Conservation (phyloP, 768 basidiomycete genomes). For the Lentinula lateritia region DNA sequence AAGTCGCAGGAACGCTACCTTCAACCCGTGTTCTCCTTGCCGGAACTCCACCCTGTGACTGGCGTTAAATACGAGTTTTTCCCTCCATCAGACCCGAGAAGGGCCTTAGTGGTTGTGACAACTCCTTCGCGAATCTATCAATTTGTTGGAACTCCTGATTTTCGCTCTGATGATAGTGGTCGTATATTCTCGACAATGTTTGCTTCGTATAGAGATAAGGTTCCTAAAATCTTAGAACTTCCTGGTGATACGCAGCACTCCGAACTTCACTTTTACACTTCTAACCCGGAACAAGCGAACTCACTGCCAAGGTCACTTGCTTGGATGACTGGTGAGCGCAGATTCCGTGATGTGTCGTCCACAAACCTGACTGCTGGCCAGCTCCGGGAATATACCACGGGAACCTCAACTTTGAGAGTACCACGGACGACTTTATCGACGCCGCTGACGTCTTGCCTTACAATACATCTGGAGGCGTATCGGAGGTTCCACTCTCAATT, state of each 20-base stretch:
- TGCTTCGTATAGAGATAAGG: conserved; percentile 62
- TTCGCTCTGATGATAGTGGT: conserved; percentile 67
- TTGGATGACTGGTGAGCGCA: conserved; percentile 80
- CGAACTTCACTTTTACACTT: conserved; percentile 76
- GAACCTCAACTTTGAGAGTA: conserved; percentile 60
- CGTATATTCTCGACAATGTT: conserved; percentile 75
- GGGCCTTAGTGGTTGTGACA: conserved; percentile 69
- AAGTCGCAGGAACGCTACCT: conserved; percentile 82
- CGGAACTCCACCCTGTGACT: conserved; percentile 78
- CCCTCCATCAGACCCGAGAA: conserved; percentile 56
- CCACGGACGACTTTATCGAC: conserved; percentile 72
- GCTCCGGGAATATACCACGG: conserved; percentile 90
- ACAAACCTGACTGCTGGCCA: conserved; percentile 20
- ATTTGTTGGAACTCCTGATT: conserved; percentile 66
- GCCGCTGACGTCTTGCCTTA: conserved; percentile 77
- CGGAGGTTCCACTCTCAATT: conserved; percentile 66
- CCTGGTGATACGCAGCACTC: conserved; percentile 74
- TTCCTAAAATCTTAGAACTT: conserved; percentile 88
- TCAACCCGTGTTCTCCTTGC: conserved; percentile 67
- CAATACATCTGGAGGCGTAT: conserved; percentile 35
- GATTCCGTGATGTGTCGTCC: neutral
- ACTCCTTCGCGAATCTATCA: conserved; percentile 90
- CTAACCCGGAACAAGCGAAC: conserved; percentile 61
- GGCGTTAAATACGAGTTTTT: conserved; percentile 82
- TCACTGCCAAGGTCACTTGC: conserved; percentile 73